Percentiles rank a stretch among this genome's conserved stretches.
Evolutionary conservation across 371 early-diverging fungal genomes (phyloP).

Genomic region (Apophysomyces elegans): DNA sequence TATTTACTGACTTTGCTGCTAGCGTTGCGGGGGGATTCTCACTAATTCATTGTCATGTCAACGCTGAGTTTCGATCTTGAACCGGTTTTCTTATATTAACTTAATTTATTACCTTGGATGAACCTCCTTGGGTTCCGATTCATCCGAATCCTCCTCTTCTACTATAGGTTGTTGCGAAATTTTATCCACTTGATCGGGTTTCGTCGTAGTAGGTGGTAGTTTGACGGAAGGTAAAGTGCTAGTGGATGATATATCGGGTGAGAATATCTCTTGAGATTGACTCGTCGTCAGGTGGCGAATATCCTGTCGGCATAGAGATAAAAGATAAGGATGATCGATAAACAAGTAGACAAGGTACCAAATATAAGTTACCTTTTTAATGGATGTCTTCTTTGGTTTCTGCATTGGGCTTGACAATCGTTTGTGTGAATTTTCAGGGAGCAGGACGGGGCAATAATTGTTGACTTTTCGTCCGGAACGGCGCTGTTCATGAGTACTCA

Average conservation of each 20-base stretch:
- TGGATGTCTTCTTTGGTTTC: neutral
- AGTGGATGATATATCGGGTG: neutral
- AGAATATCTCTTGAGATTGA: constrained; percentile 7
- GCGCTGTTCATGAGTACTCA: neutral
- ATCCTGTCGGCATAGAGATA: neutral
- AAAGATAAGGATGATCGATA: no score
- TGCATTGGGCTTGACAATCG: neutral
- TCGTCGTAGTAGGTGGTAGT: neutral
- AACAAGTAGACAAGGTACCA: no score
- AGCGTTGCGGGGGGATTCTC: neutral
- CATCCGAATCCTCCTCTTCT: constrained; percentile 1
- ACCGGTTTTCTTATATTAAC: no score
- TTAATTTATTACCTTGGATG: neutral
- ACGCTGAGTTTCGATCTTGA: no score
- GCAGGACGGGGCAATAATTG: neutral
- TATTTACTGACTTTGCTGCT: neutral
- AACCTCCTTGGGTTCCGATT: constrained; percentile 1
- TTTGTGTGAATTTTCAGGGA: neutral
- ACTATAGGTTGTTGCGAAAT: neutral
- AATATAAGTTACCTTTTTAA: no score
- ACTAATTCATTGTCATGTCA: neutral
- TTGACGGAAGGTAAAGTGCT: neutral
- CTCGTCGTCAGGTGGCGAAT: neutral
- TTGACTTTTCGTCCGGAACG: neutral
- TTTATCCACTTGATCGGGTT: neutral